phyloP scores from a whole-genome alignment of 1,284 basidiomycete genomes.

The Porodaedalea pini region DNA sequence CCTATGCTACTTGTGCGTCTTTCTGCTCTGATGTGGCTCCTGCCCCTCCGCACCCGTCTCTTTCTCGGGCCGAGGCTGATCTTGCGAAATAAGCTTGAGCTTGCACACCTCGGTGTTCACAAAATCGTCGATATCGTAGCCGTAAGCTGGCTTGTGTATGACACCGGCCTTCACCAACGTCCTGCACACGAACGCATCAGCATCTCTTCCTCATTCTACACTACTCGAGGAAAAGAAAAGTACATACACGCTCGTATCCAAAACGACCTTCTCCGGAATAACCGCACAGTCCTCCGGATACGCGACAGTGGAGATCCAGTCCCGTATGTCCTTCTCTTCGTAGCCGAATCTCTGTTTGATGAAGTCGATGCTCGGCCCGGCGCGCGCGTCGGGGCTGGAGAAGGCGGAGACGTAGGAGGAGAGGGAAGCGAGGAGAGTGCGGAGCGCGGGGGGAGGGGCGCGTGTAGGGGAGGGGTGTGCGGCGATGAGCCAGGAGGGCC shows the following conservation, averaged over 20 bases:
- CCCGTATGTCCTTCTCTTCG: conserved; percentile 71
- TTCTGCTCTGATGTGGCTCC: background rate
- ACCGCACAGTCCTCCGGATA: conserved; percentile 67
- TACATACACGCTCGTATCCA: conserved; percentile 65
- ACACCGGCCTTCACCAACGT: conserved; percentile 76
- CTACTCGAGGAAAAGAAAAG: background rate
- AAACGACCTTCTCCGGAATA: conserved; percentile 62
- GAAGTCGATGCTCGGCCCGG: conserved; percentile 63
- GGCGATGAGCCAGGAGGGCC: conserved; percentile 95
- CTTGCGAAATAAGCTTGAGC: conserved; percentile 24
- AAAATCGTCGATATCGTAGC: conserved; percentile 59
- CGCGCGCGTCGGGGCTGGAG: conserved; percentile 60
- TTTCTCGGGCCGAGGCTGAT: background rate
- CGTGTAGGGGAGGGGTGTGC: conserved; percentile 64
- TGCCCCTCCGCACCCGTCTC: background rate
- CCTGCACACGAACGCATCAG: conserved; percentile 34
- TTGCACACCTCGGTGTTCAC: conserved; percentile 53
- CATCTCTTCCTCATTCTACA: conserved; percentile 5
- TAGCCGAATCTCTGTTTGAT: conserved; percentile 81
- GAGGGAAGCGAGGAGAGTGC: conserved; percentile 62
- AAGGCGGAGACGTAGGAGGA: conserved; percentile 67
- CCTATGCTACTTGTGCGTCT: background rate
- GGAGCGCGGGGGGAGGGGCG: conserved; percentile 48
- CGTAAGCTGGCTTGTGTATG: conserved; percentile 53
- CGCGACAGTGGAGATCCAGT: conserved; percentile 78